These are phyloP conservation scores for Eucalyptus microcorys DNA, from an alignment of 345 rosid species.

Conservation along the genomic window DNA sequence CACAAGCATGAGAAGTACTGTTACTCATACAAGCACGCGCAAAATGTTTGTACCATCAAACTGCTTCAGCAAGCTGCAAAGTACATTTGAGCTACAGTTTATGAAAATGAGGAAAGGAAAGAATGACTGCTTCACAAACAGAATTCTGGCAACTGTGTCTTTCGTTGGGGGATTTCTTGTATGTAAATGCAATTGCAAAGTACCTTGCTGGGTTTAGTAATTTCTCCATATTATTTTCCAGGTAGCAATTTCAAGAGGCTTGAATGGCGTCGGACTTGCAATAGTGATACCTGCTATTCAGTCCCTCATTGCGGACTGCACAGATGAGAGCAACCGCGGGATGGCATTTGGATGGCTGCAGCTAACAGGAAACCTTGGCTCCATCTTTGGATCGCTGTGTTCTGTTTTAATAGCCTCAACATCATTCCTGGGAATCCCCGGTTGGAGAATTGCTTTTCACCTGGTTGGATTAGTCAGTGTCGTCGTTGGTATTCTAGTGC, in stretches of 20 bases:
- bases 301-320: constrained; percentile 74
- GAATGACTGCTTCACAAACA: neutral
- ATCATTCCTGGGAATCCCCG: constrained; percentile 51
- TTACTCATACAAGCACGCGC: neutral
- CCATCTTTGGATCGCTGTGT: constrained; percentile 42
- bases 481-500: constrained; percentile 44
- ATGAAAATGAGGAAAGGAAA: neutral
- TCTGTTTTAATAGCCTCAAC: constrained; percentile 52
- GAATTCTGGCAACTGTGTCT: neutral
- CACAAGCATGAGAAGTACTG: neutral
- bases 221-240: neutral
- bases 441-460: constrained; percentile 73
- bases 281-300: constrained; percentile 69
- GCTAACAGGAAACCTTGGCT: constrained; percentile 43
- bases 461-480: constrained; percentile 48
- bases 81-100: neutral
- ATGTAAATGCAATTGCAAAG: neutral
- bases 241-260: constrained; percentile 80
- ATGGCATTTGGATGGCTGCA: constrained; percentile 75
- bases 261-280: constrained; percentile 81
- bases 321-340: constrained; percentile 63
- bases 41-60: neutral
- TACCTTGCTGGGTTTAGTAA: neutral
- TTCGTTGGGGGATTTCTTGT: neutral
- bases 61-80: neutral